Evolutionary conservation across 2,329 filamentous ascomycete genomes (phyloP).

Genomic region (Trichoderma asperellum): DNA sequence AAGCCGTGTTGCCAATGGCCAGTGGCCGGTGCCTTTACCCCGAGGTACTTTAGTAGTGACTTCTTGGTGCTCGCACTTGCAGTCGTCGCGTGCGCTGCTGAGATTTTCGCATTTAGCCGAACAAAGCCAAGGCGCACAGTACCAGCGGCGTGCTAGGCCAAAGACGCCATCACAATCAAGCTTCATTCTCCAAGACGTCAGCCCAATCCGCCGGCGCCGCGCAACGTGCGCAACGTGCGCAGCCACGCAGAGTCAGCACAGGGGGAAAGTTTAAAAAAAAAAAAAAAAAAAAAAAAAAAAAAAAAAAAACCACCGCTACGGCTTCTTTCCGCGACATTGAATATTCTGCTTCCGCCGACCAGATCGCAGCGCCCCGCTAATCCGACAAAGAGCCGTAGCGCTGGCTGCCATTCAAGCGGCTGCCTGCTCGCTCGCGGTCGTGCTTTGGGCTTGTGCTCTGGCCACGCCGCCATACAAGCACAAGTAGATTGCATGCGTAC

Average conservation of each 20-base stretch:
- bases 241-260: neutral
- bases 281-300: slow-evolving; percentile 1
- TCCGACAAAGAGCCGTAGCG: slow-evolving; percentile 9
- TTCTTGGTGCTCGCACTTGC: neutral
- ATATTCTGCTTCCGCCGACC: slow-evolving; percentile 3
- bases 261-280: neutral
- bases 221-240: neutral
- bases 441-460: neutral
- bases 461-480: neutral
- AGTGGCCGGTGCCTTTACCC: slow-evolving; percentile 3
- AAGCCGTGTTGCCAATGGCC: neutral
- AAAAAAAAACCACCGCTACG: neutral
- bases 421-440: neutral
- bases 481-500: slow-evolving; percentile 15
- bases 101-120: slow-evolving; percentile 25
- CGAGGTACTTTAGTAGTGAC: slow-evolving; percentile 19
- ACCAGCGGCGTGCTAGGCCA: neutral
- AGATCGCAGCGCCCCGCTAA: slow-evolving; percentile 5
- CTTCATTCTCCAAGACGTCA: neutral
- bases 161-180: neutral
- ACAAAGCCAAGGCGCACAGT: neutral
- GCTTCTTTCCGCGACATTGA: slow-evolving; percentile 3
- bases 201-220: slow-evolving; percentile 13
- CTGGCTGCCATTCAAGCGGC: neutral
- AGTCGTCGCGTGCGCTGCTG: slow-evolving; percentile 19